Conservation (phyloP, 1,284 basidiomycete genomes). For the Irpex rosettiformis region DNA sequence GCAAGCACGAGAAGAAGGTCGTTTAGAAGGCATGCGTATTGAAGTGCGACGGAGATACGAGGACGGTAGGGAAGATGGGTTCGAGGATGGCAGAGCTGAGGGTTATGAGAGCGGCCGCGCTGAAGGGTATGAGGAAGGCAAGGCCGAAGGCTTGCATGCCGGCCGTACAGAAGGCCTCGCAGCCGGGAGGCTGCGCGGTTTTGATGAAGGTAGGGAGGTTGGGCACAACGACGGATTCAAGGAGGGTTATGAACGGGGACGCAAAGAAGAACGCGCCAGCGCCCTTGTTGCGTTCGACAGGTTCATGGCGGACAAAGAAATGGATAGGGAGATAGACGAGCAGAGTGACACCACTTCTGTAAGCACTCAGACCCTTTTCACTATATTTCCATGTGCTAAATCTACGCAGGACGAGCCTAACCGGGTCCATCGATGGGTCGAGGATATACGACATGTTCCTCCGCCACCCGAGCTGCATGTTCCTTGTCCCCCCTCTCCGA, state of each 20-base stretch:
- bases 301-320: conserved; percentile 45
- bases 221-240: conserved; percentile 39
- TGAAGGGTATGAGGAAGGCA: conserved; percentile 41
- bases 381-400: too few relatives aligned
- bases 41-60: conserved; percentile 37
- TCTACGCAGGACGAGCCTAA: conserved; percentile 19
- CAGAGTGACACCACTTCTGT: conserved; percentile 28
- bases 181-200: conserved; percentile 39
- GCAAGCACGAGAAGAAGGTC: conserved; percentile 43
- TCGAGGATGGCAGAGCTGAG: conserved; percentile 35
- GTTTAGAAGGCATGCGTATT: conserved; percentile 38
- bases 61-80: conserved; percentile 41
- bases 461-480: conserved; percentile 15
- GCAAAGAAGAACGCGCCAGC: conserved; percentile 45
- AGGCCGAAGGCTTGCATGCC: conserved; percentile 41
- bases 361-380: conserved; percentile 8
- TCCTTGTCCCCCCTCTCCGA: conserved; percentile 16
- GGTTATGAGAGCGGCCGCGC: conserved; percentile 34
- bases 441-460: conserved; percentile 20
- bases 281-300: conserved; percentile 53
- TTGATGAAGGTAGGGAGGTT: conserved; percentile 36
- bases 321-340: conserved; percentile 32
- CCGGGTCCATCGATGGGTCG: conserved; percentile 28
- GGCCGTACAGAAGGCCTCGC: conserved; percentile 44
- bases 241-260: conserved; percentile 41